Evolutionary conservation across 495 filamentous ascomycete genomes (phyloP).

Genomic region (Tuber umbilicatum): DNA sequence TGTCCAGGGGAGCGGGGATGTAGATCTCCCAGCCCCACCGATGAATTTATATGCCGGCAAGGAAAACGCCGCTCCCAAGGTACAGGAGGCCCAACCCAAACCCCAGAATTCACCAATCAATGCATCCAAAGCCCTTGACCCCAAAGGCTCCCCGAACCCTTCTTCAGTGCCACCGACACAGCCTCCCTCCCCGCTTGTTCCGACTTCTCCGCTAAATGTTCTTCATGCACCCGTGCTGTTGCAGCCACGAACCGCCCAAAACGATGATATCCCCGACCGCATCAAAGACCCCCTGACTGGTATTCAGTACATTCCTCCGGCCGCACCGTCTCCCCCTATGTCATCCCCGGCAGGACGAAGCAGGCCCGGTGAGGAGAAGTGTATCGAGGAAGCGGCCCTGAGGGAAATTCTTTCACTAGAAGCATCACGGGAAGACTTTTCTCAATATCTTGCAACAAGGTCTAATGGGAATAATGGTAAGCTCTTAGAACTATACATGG

Average conservation of each 20-base stretch:
- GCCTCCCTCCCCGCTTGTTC: not conserved
- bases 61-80: not conserved
- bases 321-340: not conserved
- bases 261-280: not conserved
- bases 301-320: not conserved
- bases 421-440: conserved; percentile 1
- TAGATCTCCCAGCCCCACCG: not conserved
- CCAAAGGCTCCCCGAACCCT: not conserved
- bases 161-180: not conserved
- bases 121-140: not conserved
- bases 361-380: not conserved
- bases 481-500: not conserved
- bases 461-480: not conserved
- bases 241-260: not conserved
- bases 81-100: not conserved
- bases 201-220: not conserved
- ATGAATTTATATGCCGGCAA: not conserved
- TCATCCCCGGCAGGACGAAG: not conserved
- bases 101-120: not conserved
- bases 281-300: not conserved
- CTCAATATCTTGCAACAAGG: not conserved
- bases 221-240: not conserved
- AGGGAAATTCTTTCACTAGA: not conserved
- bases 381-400: not conserved
- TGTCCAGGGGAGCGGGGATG: not conserved